Percentiles rank a stretch among this genome's conserved stretches.
phyloP scores from a whole-genome alignment of 2,329 filamentous ascomycete species.

The Leptosphaerulina australis region DNA sequence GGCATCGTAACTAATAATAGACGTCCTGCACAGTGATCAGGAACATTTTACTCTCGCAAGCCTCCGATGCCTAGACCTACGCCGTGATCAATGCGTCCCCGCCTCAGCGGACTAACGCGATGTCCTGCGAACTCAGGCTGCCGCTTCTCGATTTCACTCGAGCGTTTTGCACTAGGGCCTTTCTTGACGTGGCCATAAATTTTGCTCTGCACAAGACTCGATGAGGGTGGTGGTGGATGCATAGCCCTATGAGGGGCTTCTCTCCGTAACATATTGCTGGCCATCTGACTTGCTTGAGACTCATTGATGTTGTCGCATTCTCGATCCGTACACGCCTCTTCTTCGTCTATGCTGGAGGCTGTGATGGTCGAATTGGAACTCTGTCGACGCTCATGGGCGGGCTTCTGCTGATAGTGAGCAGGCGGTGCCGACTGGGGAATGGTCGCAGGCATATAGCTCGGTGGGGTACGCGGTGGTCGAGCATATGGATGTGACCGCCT shows the following conservation, averaged over 20 bases:
- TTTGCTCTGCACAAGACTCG: conserved; percentile 61
- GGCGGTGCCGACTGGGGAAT: conserved; percentile 52
- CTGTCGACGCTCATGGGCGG: conserved; percentile 57
- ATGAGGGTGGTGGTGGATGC: conserved; percentile 31
- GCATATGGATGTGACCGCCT: conserved; percentile 62
- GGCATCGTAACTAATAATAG: conserved; percentile 24
- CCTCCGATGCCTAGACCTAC: conserved; percentile 64
- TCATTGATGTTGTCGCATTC: conserved; percentile 70
- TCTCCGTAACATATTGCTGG: conserved; percentile 74
- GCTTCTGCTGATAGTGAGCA: conserved; percentile 42
- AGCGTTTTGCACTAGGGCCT: conserved; percentile 46
- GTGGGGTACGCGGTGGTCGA: conserved; percentile 60
- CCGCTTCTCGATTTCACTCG: conserved; percentile 42
- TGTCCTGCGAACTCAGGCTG: conserved; percentile 36
- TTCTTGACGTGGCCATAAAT: conserved; percentile 68
- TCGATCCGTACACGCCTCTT: conserved; percentile 64
- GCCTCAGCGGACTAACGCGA: conserved; percentile 53
- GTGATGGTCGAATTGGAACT: conserved; percentile 69
- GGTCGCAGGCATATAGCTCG: conserved; percentile 38
- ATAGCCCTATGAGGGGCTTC: conserved; percentile 51
- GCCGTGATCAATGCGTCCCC: conserved; percentile 55
- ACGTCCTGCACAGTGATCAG: conserved; percentile 23
- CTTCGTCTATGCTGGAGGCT: conserved; percentile 48
- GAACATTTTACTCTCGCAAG: conserved; percentile 36
- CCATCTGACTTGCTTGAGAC: conserved; percentile 78